phyloP scores from a whole-genome alignment of 257 asterid species.

The Nicotiana sylvestris region DNA sequence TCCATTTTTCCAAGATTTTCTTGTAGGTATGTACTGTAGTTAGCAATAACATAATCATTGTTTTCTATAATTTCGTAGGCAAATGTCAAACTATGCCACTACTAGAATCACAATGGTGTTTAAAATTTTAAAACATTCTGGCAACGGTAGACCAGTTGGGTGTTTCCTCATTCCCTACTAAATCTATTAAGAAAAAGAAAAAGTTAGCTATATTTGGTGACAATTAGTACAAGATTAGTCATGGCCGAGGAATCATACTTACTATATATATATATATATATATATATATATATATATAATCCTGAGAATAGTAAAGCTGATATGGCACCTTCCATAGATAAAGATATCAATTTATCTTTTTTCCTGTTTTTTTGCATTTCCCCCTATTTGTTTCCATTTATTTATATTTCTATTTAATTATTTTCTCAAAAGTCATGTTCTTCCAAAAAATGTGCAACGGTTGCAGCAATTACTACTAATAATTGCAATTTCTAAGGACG shows the following conservation, averaged over 20 bases:
- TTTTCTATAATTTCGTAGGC: neutral
- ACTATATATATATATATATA: neutral
- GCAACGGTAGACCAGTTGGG: neutral
- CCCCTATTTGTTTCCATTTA: too few relatives aligned
- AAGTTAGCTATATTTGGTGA: neutral
- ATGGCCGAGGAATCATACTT: neutral
- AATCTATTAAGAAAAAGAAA: neutral
- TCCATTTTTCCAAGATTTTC: neutral
- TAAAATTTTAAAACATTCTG: neutral
- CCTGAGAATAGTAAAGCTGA: too few relatives aligned
- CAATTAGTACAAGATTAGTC: neutral
- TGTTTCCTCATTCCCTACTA: neutral
- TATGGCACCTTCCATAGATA: too few relatives aligned
- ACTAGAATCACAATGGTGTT: neutral
- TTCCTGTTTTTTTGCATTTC: too few relatives aligned
- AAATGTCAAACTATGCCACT: neutral
- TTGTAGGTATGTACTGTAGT: slow-evolving; percentile 10
- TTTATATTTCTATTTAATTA: too few relatives aligned
- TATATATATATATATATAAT: too few relatives aligned
- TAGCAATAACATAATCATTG: neutral
- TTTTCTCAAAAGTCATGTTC: too few relatives aligned
- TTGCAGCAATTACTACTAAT: too few relatives aligned
- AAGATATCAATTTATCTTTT: too few relatives aligned
- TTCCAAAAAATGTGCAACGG: too few relatives aligned
- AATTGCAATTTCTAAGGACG: too few relatives aligned